Evolutionary conservation across 129 eudicot genomes (phyloP), one percentile per base, ranked within the genome.

Genomic region (Chrysanthemum makinoi): DNA sequence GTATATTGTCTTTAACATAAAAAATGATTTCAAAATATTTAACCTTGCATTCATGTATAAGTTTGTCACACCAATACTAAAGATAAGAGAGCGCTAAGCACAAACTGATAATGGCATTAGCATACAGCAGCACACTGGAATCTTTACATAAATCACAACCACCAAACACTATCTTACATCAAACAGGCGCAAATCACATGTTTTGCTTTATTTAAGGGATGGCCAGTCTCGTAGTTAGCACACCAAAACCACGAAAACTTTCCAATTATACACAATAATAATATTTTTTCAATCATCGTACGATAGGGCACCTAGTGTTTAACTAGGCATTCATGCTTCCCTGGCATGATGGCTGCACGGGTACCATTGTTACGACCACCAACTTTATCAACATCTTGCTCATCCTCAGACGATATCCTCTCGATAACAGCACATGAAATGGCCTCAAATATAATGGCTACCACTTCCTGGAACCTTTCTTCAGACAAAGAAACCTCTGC

Each of bases 401-500:
- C 82, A 61, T 90, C 86, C 12, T 56, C 69, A 2, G 26, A 3
- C 55, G 53, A 43, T 55, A 14, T 46, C 43, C 65, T 78, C 47
- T 78, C 77, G 7, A 10, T 7, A 30, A 59, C 80, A 16, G 64
- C 59, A 70, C 66, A 24, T 5, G 76, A 70, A 44, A 77, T 65
- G 46, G 49, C 86, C 53, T 86, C 89, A 43, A 73, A 50, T 28
- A 84, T 54, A 15, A 65, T 70, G 0, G 66, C 63, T 51, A 73
- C 69, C 68, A 90, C 85, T 19, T 85, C 89, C 39, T 83, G 65
- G 57, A 90, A 87, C 81, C 91, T 68, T 74, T 71, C 86, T 59
- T 85, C 89, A 1, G 95, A 82, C 61, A 90, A 63, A n/a, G 96
- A 87, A 68, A 87, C 96, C 77, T 87, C 91, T 13, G 95, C 76